Base-by-base conservation (phyloP, 192 early-diverging fungal species). In the Piromyces finnis region DNA sequence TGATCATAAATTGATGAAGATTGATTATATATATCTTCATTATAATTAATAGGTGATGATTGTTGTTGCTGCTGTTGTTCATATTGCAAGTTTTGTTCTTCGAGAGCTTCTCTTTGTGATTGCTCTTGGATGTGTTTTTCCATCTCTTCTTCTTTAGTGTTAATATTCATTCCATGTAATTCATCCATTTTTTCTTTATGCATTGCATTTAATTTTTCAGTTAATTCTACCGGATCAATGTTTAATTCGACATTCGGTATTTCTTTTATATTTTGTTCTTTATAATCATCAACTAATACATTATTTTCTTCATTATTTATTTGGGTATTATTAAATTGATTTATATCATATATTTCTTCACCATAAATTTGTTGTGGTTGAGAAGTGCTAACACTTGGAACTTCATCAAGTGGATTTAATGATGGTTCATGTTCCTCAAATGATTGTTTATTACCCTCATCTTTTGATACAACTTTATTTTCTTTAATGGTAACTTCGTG, bases 401-500 rank as follows among this genome's bases (percentile, higher is more conserved):
- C 26, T 68, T 68, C 51, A 68, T 68, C 51, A 2, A 68, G 22
- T n/a, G 51, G 51, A 68, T n/a, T n/a, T 11, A 68, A 68, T n/a
- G 51, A 68, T 68, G 51, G 51, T 68, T 68, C 51, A 68, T n/a
- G 2, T 68, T 68, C 51, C n/a, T 22, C 51, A 68, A 18, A 27
- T 11, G 51, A n/a, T 26, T 11, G 26, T 22, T n/a, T 17, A 4
- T 30, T 26, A 77, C 28, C 39, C 28, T 22, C 39, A 83, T 84
- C 80, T 92, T 59, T 29, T 90, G 90, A 68, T 6, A 96, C 94
- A 27, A 99, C 86, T 84, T 96, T 94, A 82, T 97, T 92, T 35
- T 94, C 95, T 80, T 94, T 93, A 78, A 99, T 94, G 11, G 89
- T 89, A 1, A 97, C 89, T 84, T 97, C 92, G 27, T 91, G 87